phyloP scores from a whole-genome alignment of 768 basidiomycete genomes.

The Amanita fuliginea region DNA sequence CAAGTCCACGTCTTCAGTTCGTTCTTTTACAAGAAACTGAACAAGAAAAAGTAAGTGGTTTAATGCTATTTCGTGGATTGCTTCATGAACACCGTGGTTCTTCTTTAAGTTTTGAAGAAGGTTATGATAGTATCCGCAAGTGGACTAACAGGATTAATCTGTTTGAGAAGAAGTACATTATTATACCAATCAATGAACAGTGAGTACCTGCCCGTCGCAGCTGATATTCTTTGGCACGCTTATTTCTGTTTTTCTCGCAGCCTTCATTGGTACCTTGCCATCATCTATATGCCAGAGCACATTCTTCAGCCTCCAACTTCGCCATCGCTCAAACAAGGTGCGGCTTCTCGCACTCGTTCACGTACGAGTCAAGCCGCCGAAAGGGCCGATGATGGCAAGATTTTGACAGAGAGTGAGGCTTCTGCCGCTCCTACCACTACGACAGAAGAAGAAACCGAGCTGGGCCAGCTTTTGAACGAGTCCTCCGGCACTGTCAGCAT shows the following conservation, averaged over 20 bases:
- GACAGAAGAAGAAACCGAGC: constrained; percentile 19
- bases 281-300: constrained; percentile 78
- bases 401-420: background rate
- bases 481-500: constrained; percentile 18
- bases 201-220: constrained; percentile 21
- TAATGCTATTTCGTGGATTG: background rate
- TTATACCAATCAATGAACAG: constrained; percentile 97
- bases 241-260: constrained; percentile 26
- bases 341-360: constrained; percentile 3
- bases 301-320: constrained; percentile 30
- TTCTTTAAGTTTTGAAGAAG: constrained; percentile 36
- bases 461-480: constrained; percentile 9
- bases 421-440: constrained; percentile 14
- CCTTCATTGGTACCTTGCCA: constrained; percentile 93
- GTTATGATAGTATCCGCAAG: constrained; percentile 79
- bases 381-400: constrained; percentile 8
- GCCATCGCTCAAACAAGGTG: background rate
- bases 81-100: constrained; percentile 5
- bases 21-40: constrained; percentile 95
- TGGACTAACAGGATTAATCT: constrained; percentile 89
- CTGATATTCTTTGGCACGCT: background rate
- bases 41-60: constrained; percentile 44
- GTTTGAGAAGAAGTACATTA: constrained; percentile 85
- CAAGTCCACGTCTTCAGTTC: constrained; percentile 90
- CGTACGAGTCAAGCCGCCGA: constrained; percentile 4